Evolutionary conservation across 2,329 filamentous ascomycete genomes (phyloP).

Genomic region (Neofusicoccum ribis): DNA sequence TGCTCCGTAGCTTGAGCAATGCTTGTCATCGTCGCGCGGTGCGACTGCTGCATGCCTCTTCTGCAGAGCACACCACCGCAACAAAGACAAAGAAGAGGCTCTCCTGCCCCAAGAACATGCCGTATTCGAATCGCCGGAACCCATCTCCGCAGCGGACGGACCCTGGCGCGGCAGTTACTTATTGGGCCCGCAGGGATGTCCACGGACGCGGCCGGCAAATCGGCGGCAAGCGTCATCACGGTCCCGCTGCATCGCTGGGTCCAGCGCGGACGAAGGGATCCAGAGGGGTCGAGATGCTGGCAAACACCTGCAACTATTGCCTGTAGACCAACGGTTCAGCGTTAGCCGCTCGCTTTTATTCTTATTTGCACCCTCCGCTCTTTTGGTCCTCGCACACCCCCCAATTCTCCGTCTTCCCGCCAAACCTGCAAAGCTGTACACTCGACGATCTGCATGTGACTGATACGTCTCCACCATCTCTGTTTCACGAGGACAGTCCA

Average conservation of each 20-base stretch:
- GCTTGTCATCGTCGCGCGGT: not conserved
- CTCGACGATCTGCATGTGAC: slow-evolving; percentile 10
- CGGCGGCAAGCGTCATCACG: slow-evolving; percentile 12
- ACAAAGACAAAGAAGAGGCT: not conserved
- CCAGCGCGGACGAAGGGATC: slow-evolving; percentile 18
- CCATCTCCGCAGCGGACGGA: not conserved
- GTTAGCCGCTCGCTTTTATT: not conserved
- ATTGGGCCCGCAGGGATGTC: not conserved
- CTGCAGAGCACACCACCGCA: not conserved
- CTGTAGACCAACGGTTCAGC: slow-evolving; percentile 8
- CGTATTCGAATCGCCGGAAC: not conserved
- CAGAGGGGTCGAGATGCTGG: slow-evolving; percentile 14
- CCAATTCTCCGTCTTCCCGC: not conserved
- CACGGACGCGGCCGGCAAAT: slow-evolving; percentile 1
- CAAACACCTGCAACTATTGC: slow-evolving; percentile 12
- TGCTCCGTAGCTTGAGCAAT: not conserved
- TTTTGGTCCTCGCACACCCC: not conserved
- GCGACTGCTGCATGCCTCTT: not conserved
- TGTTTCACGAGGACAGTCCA: slow-evolving; percentile 8
- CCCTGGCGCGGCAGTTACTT: slow-evolving; percentile 8
- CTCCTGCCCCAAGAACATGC: not conserved
- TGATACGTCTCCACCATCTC: not conserved
- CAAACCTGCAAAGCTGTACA: not conserved
- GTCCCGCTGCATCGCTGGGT: slow-evolving; percentile 6
- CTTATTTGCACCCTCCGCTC: not conserved